A percentile compares a stretch with the other conserved stretches of the same genome.
These are phyloP conservation scores for Fusarium sp. DNA, from an alignment of 2,329 filamentous ascomycete species.

Conservation along the genomic window DNA sequence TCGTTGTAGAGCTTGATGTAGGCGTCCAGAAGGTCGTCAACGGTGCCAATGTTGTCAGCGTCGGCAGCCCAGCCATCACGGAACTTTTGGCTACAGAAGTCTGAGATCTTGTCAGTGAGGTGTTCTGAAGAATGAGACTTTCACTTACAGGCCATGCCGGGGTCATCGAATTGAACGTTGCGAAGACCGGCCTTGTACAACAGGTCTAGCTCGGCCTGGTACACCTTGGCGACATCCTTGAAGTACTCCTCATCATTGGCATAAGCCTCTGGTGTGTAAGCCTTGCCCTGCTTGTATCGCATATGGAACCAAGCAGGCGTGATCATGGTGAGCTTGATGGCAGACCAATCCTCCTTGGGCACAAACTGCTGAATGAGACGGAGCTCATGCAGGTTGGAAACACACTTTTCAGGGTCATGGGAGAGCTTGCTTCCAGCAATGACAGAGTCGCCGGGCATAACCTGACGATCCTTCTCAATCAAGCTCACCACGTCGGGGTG, in stretches of 20 bases:
- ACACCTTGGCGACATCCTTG: conserved; percentile 72
- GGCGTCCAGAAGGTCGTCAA: conserved; percentile 77
- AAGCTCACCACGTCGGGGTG: conserved; percentile 66
- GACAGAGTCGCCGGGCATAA: conserved; percentile 68
- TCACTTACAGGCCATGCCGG: conserved; percentile 72
- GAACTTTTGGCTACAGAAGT: conserved; percentile 81
- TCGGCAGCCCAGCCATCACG: conserved; percentile 77
- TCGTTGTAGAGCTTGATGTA: conserved; percentile 85
- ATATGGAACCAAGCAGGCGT: conserved; percentile 58
- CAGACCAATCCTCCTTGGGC: conserved; percentile 60
- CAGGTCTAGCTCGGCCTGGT: conserved; percentile 70
- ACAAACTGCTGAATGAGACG: conserved; percentile 58
- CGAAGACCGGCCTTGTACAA: conserved; percentile 72
- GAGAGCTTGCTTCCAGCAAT: conserved; percentile 62
- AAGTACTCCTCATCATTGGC: conserved; percentile 65
- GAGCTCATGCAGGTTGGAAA: conserved; percentile 64
- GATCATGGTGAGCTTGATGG: conserved; percentile 67
- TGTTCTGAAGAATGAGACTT: accelerated
- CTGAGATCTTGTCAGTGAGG: conserved; percentile 51
- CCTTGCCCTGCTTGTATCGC: conserved; percentile 45
- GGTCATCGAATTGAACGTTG: conserved; percentile 77
- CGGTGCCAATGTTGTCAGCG: conserved; percentile 72
- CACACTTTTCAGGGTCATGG: conserved; percentile 55
- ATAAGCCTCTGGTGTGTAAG: conserved; percentile 42
- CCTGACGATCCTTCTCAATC: conserved; percentile 64